Evolutionary conservation across 306 rosid genomes (phyloP).

Genomic region (Gleditsia sinensis): DNA sequence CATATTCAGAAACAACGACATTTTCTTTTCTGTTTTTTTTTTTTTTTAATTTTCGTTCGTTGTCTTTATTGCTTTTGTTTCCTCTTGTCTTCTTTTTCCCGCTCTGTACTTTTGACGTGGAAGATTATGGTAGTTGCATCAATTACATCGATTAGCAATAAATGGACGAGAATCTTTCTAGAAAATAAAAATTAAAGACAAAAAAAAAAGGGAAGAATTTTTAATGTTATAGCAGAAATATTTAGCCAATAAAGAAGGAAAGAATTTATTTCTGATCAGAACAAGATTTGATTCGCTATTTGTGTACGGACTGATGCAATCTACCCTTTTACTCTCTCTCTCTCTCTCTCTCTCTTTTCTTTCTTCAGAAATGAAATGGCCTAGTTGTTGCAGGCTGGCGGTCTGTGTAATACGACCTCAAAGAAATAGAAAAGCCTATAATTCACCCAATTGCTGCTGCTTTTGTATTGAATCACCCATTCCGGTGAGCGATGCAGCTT

Average conservation of each 20-base stretch:
- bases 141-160: background rate
- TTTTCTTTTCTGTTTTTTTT: too few relatives aligned
- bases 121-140: constrained; percentile 2
- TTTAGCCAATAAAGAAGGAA: too few relatives aligned
- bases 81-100: background rate
- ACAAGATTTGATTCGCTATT: constrained; percentile 22
- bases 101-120: constrained; percentile 9
- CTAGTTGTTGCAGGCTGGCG: too few relatives aligned
- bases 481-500: too few relatives aligned
- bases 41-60: background rate
- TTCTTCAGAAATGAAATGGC: constrained; percentile 2
- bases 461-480: too few relatives aligned
- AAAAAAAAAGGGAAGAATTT: background rate
- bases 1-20: background rate
- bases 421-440: too few relatives aligned
- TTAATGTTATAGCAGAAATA: too few relatives aligned
- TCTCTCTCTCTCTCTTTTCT: background rate
- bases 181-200: background rate
- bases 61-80: background rate
- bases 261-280: background rate
- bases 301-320: constrained; percentile 24
- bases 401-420: too few relatives aligned
- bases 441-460: too few relatives aligned
- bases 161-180: background rate
- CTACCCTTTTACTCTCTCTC: background rate